Evolutionary conservation across 129 eudicot genomes (phyloP).

Genomic region (Helianthus tuberosus): DNA sequence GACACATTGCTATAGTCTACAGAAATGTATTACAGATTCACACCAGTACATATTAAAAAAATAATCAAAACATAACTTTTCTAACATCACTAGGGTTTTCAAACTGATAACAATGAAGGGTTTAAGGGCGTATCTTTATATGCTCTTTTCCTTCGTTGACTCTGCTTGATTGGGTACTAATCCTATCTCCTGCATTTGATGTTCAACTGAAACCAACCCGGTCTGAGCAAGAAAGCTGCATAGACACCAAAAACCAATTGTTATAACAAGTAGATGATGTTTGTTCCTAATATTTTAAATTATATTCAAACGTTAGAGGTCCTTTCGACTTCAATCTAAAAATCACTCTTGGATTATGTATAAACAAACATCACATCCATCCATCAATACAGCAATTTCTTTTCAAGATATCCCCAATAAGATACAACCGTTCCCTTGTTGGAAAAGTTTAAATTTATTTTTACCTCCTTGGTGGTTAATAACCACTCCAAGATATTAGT

Average conservation of each 20-base stretch:
- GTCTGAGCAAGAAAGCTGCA: slow-evolving; percentile 94
- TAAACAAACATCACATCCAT: neutral
- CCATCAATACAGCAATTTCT: too few species aligned
- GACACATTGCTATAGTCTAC: neutral
- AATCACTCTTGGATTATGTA: neutral
- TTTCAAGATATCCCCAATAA: too few species aligned
- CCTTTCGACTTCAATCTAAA: neutral
- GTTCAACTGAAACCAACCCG: slow-evolving; percentile 83
- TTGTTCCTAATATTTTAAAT: neutral
- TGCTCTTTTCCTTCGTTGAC: slow-evolving; percentile 44
- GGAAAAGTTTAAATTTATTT: too few species aligned
- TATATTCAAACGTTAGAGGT: neutral
- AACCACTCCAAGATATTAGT: too few species aligned
- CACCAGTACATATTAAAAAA: neutral
- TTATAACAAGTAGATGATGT: slow-evolving; percentile 1
- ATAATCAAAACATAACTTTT: neutral
- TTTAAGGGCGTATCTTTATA: slow-evolving; percentile 23
- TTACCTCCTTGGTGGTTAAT: too few species aligned
- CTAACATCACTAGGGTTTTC: neutral
- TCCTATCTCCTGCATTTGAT: slow-evolving; percentile 95
- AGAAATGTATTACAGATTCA: neutral
- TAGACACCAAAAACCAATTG: slow-evolving; percentile 22
- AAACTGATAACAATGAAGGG: neutral
- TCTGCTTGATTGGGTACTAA: slow-evolving; percentile 47
- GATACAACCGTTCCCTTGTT: too few species aligned